Evolutionary conservation across 495 filamentous ascomycete species (phyloP), one percentile per base, ranked within the genome.

Genomic region (Amphirosellinia nigrospora): DNA sequence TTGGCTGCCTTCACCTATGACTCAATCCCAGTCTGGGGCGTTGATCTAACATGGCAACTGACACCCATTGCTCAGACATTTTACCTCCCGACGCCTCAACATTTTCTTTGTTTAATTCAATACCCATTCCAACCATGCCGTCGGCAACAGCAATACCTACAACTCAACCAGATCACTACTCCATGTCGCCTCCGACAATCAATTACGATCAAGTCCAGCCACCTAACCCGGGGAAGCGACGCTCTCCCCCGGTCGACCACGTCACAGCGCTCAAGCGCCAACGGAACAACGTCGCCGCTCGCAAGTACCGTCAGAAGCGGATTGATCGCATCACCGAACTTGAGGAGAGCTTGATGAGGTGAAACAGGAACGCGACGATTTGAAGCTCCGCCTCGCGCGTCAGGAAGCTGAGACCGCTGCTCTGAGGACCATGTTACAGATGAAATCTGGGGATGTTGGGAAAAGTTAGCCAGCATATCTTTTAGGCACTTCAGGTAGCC

Each of bases 241-340:
- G 71, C 30, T 78, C 76, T 41, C 74, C 76, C 16, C 63, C 69
- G 3, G 71, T 73, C 0, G 76, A 78, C 45, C 60, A 73, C 6
- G 64, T 62, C 36, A 78, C 73, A 26, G 73, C 72, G 8, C 70
- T 78, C 65, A 91, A 90, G 75, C 89, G 90, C 23, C 84, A 86
- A 59, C 85, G 89, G 45, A 92, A 94, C 77, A 91, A 91, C 61
- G 79, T 92, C 53, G 88, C 89, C 5, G 89, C 91, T 64, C 87
- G 90, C 65, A 87, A 90, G 66, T 94, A 91, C 78, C 87, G 92
- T 30, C 87, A 92, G 80, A 89, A 87, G 69, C 87, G 90, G 53
- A 84, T 92, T 34, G 89, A 91, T 71, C 86, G 86, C 71, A 84
- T 93, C 76, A 82, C 85, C 70, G 84, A 85, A 69, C 82, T 94